Percentiles rank a stretch among this genome's conserved stretches.
Evolutionary conservation across 441 rosid genomes (phyloP).

Genomic region (Codiaeum variegatum): DNA sequence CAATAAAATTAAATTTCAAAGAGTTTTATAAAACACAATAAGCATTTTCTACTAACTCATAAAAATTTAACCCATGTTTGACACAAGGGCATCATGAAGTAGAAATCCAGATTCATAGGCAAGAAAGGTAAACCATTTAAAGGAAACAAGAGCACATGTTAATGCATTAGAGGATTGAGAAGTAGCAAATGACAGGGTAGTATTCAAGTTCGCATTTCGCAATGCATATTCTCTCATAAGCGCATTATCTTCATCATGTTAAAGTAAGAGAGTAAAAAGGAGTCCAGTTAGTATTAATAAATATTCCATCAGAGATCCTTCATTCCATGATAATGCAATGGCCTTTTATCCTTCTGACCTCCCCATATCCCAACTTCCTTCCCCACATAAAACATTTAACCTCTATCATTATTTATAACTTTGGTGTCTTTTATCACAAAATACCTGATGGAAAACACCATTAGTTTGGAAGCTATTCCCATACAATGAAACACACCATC

Average conservation of each 20-base stretch:
- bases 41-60: neutral
- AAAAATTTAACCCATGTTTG: neutral
- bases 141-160: neutral
- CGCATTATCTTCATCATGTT: neutral
- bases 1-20: neutral
- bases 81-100: neutral
- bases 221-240: neutral
- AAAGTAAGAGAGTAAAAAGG: neutral
- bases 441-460: conserved; percentile 72
- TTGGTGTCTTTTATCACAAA: no score
- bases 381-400: neutral
- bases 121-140: neutral
- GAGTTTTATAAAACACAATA: neutral
- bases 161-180: neutral
- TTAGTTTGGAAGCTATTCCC: conserved; percentile 63
- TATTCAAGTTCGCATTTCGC: neutral
- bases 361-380: neutral
- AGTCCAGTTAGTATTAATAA: neutral
- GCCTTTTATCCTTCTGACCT: neutral
- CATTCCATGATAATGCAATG: neutral
- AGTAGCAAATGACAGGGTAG: neutral
- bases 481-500: conserved; percentile 78
- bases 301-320: neutral
- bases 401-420: neutral
- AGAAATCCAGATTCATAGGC: neutral